Evolutionary conservation across 2,329 filamentous ascomycete genomes (phyloP).

Genomic region (Penicillium sp.): DNA sequence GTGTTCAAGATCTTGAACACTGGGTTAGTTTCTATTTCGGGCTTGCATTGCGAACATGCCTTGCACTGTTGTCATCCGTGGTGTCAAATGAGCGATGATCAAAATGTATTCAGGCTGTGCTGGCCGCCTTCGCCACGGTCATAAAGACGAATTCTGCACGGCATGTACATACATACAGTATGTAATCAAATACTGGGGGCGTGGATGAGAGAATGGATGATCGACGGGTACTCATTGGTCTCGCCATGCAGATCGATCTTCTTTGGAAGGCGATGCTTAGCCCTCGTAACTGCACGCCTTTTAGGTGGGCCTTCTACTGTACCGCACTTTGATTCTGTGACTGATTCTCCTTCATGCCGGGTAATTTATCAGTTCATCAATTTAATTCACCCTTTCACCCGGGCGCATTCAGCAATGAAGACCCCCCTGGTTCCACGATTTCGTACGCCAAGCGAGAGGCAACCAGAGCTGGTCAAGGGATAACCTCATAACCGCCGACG

Average conservation of each 20-base stretch:
- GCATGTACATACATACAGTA: background rate
- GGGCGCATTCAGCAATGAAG: background rate
- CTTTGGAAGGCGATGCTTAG: background rate
- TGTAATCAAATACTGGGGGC: background rate
- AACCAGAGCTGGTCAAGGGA: background rate
- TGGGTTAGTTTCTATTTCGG: background rate
- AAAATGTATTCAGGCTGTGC: background rate
- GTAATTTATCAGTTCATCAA: background rate
- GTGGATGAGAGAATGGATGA: background rate
- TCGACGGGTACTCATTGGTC: background rate
- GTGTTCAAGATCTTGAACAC: background rate
- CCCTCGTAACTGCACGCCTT: background rate
- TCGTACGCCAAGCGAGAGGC: background rate
- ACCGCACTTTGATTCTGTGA: background rate
- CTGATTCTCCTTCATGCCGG: background rate
- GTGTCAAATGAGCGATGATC: background rate
- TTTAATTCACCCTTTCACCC: background rate
- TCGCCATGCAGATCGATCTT: constrained; percentile 1
- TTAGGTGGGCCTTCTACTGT: background rate
- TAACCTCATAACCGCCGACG: constrained; percentile 9
- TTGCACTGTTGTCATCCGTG: background rate
- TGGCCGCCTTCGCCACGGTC: background rate
- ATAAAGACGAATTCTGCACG: background rate
- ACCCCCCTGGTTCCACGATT: background rate
- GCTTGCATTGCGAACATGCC: background rate